Evolutionary conservation across 169 alveolate species (phyloP), one percentile per base, ranked within the genome.

Genomic region (Cryptosporidium sp.): DNA sequence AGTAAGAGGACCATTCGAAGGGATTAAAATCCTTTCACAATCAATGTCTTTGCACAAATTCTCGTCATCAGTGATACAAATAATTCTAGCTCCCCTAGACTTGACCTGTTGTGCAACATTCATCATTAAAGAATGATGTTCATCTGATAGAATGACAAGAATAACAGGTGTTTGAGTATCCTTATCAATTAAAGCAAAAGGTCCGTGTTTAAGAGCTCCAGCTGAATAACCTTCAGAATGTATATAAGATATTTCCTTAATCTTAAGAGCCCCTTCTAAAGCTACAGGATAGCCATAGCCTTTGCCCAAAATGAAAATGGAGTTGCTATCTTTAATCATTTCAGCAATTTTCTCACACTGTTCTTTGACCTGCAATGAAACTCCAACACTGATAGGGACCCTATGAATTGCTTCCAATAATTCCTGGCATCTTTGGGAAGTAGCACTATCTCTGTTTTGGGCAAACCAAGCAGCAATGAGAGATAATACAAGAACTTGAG

Each of bases 211-310:
- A 87, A 98, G 91, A 73, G 97, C 98, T 23, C 99, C 99, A 9
- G 98, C 97, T 2, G 97, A 93, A 59, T 95, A 97, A 14, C 98
- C 99, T 91, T 98, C 99, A n/a, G 98, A 97, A 86, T 97, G 99
- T 7, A 96, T 94, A 92, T 97, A 97, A 18, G 99, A 93, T 18
- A 97, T 86, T 92, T 98, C 99, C 93, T 98, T 98, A 35, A 98
- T 93, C 87, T 98, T 98, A 31, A 98, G 91, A 0, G 99, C 99
- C 43, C 99, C 99, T 92, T 98, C 99, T 70, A 94, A 94, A 6
- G 99, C 99, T 23, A 97, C 96, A 16, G 98, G 95, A 70, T 95
- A 96, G 35, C 98, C 97, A 41, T 95, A 93, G 0, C 99, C 99
- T 31, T 94, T 93, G 16, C 98, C 98, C 35, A 94, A 91, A 65